phyloP scores from a whole-genome alignment of 257 asterid species.

The Lantana camara region DNA sequence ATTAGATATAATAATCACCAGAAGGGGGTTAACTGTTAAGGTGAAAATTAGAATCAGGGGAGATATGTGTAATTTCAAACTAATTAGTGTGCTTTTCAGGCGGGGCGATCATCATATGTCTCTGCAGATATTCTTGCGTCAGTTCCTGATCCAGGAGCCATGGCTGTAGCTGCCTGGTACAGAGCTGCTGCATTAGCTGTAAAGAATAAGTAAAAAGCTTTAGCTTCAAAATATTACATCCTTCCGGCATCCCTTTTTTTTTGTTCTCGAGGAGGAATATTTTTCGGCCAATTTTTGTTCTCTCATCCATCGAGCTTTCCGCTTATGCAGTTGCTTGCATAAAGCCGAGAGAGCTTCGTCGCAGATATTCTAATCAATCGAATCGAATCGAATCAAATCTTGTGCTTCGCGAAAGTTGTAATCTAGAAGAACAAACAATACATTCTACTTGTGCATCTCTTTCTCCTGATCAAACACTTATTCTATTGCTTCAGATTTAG shows the following conservation, averaged over 20 bases:
- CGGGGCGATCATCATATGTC: constrained; percentile 89
- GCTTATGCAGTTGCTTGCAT: constrained; percentile 56
- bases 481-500: no score
- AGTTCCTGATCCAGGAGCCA: constrained; percentile 94
- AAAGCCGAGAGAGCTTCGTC: constrained; percentile 55
- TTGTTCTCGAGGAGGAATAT: constrained; percentile 42
- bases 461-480: no score
- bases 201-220: constrained; percentile 40
- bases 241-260: constrained; percentile 40
- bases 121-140: constrained; percentile 77
- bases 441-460: no score
- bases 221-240: constrained; percentile 24
- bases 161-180: constrained; percentile 96
- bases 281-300: constrained; percentile 33
- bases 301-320: constrained; percentile 44
- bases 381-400: constrained; percentile 1
- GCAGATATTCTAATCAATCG: constrained; percentile 19
- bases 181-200: constrained; percentile 76
- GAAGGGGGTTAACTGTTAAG: background rate
- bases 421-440: background rate
- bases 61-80: background rate
- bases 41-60: no score
- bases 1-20: background rate
- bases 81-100: constrained; percentile 44
- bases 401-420: constrained; percentile 6